Evolutionary conservation across 2,329 filamentous ascomycete species (phyloP), one percentile per base, ranked within the genome.

Genomic region (Elsinoe fawcettii): DNA sequence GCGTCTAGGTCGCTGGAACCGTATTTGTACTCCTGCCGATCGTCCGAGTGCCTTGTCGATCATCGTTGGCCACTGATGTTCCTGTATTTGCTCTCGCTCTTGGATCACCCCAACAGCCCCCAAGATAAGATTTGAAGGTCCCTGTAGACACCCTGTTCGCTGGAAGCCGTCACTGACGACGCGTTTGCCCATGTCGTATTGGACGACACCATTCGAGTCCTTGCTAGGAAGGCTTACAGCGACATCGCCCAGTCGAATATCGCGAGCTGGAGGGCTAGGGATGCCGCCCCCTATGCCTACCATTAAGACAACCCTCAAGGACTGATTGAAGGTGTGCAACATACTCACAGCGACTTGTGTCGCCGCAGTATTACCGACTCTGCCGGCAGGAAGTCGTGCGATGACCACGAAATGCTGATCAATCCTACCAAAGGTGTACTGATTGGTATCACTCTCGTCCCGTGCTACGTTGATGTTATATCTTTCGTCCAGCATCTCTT

Each of bases 261-360:
- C 64, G 1, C 6, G 12, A 22, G 51, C 22, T n/a, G n/a, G n/a
- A 14, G 36, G 14, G 41, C 55, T 60, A 2, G 55, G 60, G n/a
- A 65, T 62, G 1, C 64, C 64, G 18, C 64, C 64, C 1, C 61
- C 62, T n/a, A 66, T 64, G 11, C 64, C 64, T 2, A 65, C 63
- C 57, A 66, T 59, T 5, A 65, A 53, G n/a, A 59, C 60, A 18
- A 64, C 53, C 16, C 12, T 44, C 1, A 51, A 55, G 14, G 54
- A 34, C 32, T 46, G 46, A 4, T 4, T 37, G 44, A 63, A 63
- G 25, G 56, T 59, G 2, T 39, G 32, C 3, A 11, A 44, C 62
- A 60, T 62, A 14, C 60, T 51, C 16, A 44, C 55, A 11, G 61
- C 62, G 14, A 60, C 59, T 3, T 49, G 20, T 1, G 60, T 49